phyloP scores from a whole-genome alignment of 352 stramenopile genomes.

The Blastocystis sp. region DNA sequence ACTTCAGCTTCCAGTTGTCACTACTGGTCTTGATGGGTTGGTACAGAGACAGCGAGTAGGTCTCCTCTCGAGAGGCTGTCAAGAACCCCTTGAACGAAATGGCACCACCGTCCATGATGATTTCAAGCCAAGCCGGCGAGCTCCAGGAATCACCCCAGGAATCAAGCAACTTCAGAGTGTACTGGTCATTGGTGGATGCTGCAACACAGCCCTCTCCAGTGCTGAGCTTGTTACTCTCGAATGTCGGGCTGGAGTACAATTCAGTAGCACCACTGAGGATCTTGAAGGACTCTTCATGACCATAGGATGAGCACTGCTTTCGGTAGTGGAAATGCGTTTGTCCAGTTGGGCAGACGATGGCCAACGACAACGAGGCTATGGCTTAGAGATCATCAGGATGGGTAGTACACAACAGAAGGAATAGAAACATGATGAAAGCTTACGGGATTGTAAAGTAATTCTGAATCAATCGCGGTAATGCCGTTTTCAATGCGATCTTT shows the following conservation, averaged over 20 bases:
- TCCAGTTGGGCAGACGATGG: background rate
- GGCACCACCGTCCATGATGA: background rate
- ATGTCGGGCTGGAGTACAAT: background rate
- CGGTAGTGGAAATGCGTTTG: conserved; percentile 15
- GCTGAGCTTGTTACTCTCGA: background rate
- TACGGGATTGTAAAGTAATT: too few species aligned
- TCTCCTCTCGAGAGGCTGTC: background rate
- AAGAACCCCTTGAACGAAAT: conserved; percentile 1
- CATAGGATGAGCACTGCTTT: conserved; percentile 13
- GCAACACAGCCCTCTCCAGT: conserved; percentile 31
- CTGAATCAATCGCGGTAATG: too few species aligned
- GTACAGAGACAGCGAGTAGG: conserved; percentile 23
- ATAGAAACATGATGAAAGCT: too few species aligned
- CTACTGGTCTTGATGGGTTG: conserved; percentile 17
- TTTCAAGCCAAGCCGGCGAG: background rate
- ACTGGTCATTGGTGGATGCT: background rate
- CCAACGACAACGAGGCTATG: too few species aligned
- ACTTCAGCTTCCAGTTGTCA: conserved; percentile 9
- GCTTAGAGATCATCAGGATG: too few species aligned
- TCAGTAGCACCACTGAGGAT: conserved; percentile 2
- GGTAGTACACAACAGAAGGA: too few species aligned
- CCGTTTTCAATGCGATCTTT: too few species aligned
- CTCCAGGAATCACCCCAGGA: conserved; percentile 8
- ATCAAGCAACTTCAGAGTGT: conserved; percentile 7
- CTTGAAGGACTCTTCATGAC: conserved; percentile 43